Evolutionary conservation across 495 filamentous ascomycete species (phyloP), one percentile per base, ranked within the genome.

Genomic region (Daldinia grandis): DNA sequence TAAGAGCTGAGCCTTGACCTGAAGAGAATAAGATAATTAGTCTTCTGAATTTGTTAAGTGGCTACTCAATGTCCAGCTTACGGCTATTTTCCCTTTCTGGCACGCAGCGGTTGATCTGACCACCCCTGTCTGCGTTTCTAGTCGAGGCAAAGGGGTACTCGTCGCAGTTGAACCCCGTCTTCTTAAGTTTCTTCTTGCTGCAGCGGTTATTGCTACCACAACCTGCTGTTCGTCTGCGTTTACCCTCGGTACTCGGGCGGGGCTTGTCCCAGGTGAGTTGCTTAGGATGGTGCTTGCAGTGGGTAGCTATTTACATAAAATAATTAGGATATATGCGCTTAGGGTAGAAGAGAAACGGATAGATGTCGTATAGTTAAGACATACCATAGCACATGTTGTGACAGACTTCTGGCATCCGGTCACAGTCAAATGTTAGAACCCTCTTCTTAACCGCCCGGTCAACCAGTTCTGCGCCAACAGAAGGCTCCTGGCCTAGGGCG

Each of bases 131-230:
- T 38, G 54, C 54, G 9, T 57, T 21, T 12, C 24, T 57, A 21
- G 54, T 57, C 9, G 30, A 24, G 19, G 54, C 54, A 7, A 57
- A 57, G 31, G 54, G 54, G 21, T 57, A 57, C 19, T 57, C 54
- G 30, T 57, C 54, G 21, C 54, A 57, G 31, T 27, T 57, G 4
- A 28, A 53, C 10, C 49, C 49, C 3, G 10, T 7, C 25, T 53
- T 53, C 24, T 0, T 1, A 2, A 27, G 15, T 6, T 53, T 53
- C 25, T 53, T 53, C 25, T 53, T 0, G 12, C 15, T 53, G 25
- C 49, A 53, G 49, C 49, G 49, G 49, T 53, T 53, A 24, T 2
- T 30, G 14, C 25, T 6, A 28, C 49, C 25, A 8, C 49, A 53
- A 12, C 49, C 49, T 30, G 49, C 49, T 27, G 24, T 28, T 14